Base-by-base conservation (phyloP, 106 monocot species). In the Allium cepa region DNA sequence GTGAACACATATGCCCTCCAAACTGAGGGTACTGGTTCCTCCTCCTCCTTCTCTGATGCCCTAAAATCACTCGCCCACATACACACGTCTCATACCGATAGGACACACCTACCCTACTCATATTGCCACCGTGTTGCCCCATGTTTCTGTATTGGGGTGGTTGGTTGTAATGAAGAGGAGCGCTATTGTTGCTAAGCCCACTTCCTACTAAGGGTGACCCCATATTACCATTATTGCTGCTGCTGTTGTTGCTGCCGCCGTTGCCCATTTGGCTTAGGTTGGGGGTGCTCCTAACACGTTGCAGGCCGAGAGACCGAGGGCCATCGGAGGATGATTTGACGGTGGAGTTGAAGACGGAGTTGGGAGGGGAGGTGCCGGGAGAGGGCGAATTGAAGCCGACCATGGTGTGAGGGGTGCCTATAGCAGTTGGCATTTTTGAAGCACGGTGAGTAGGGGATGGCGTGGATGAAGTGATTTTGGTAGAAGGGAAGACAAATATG, bases 231-330 rank as follows among this genome's bases (percentile, higher is more conserved):
- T 36, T 36, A 36, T 36, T 36, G 36, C 36, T 36, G 36, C 36
- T 36, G 36, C 3, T 36, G 36, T 2, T 36, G 36, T 4, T 36
- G 36, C 3, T 36, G 36, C 36, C 36, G 36, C 7, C 5, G 15
- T 55, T 55, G 53, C 53, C 15, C 11, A 12, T 55, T 15, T 55
- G 46, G 45, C 67, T 45, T 22, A 75, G 75, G 56, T 75, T 68
- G 6, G 75, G 75, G 7, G 75, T 75, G 51, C 75, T 75, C 10
- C 50, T 56, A n/a, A 75, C 75, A 7, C 75, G 58, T 10, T 67
- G 67, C n/a, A n/a, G 1, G 10, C 56, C 51, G 36, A 52, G 9
- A 17, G 46, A 14, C 59, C 70, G 15, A n/a, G n/a, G 8, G 14
- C 63, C 13, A 0, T 47, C 14, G 14, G 12, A 57, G 47, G 46